Conservation (phyloP, 169 alveolate species). For the Plasmodium adleri region DNA sequence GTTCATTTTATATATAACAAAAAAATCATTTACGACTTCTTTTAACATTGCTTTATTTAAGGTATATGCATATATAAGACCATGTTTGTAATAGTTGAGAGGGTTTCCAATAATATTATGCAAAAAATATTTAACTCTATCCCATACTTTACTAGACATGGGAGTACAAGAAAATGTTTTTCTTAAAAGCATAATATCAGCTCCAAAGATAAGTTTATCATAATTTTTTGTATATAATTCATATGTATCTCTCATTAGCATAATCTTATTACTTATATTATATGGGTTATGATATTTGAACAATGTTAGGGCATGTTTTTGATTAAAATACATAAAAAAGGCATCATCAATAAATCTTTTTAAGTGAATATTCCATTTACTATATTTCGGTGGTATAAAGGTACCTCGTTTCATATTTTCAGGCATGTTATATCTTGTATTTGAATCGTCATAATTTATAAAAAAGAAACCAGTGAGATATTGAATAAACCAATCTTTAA, state of each 20-base stretch:
- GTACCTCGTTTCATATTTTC: constrained; percentile 3
- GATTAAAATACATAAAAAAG: constrained; percentile 14
- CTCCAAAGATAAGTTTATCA: constrained; percentile 21
- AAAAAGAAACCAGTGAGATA: constrained; percentile 19
- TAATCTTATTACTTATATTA: constrained; percentile 53
- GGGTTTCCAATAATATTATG: constrained; percentile 33
- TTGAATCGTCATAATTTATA: constrained; percentile 32
- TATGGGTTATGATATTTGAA: constrained; percentile 15
- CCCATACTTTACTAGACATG: not conserved
- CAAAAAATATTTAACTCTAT: constrained; percentile 7
- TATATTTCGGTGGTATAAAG: constrained; percentile 36
- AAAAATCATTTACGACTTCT: constrained; percentile 24
- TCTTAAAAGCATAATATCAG: constrained; percentile 39
- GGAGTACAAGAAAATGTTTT: constrained; percentile 22
- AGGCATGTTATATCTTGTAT: constrained; percentile 22
- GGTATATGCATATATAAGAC: constrained; percentile 44
- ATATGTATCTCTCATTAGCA: constrained; percentile 58
- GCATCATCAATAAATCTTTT: constrained; percentile 26
- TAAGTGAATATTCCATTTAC: constrained; percentile 32
- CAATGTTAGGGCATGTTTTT: constrained; percentile 28
- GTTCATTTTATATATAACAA: constrained; percentile 19
- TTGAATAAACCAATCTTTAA: constrained; percentile 31
- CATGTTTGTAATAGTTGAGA: constrained; percentile 41
- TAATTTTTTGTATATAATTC: constrained; percentile 35
- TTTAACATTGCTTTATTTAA: constrained; percentile 11